Percentiles rank a stretch among this genome's conserved stretches.
These are phyloP conservation scores for Cytospora leucostoma DNA, from an alignment of 2,329 filamentous ascomycete species.

Conservation along the genomic window DNA sequence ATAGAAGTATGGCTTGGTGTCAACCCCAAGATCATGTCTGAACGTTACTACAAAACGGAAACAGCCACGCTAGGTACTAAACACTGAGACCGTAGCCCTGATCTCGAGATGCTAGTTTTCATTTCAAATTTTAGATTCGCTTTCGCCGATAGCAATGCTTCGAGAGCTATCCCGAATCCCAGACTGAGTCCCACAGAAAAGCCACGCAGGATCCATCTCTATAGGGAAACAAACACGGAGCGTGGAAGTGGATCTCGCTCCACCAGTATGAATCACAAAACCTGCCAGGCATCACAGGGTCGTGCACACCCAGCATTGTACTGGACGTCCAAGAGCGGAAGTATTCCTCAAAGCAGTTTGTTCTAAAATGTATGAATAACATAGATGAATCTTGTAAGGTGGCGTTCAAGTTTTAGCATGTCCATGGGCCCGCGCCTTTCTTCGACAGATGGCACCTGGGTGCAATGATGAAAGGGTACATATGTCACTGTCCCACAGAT, in stretches of 20 bases:
- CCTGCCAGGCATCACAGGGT: conserved; percentile 19
- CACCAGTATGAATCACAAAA: conserved; percentile 21
- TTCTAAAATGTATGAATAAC: not conserved
- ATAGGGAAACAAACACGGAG: conserved; percentile 10
- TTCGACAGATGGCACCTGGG: not conserved
- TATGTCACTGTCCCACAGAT: too few species aligned
- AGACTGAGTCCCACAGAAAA: not conserved
- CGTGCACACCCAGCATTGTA: conserved; percentile 4
- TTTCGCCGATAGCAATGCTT: conserved; percentile 1
- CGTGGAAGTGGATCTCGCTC: conserved; percentile 12
- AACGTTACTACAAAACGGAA: too few species aligned
- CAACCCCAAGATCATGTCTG: too few species aligned
- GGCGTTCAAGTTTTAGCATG: conserved; percentile 3
- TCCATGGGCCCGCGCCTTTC: conserved; percentile 7
- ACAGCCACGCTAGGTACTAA: not conserved
- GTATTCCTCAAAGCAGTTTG: not conserved
- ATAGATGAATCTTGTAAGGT: not conserved
- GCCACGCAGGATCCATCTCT: conserved; percentile 7
- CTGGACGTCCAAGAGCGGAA: conserved; percentile 3
- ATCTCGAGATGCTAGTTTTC: not conserved
- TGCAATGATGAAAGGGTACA: too few species aligned
- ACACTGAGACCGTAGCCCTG: not conserved
- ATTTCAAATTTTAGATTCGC: not conserved
- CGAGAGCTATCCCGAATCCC: not conserved
- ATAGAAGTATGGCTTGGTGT: too few species aligned